Base-by-base conservation (phyloP, 2,329 filamentous ascomycete species). In the Ophidiomyces ophidiicola region DNA sequence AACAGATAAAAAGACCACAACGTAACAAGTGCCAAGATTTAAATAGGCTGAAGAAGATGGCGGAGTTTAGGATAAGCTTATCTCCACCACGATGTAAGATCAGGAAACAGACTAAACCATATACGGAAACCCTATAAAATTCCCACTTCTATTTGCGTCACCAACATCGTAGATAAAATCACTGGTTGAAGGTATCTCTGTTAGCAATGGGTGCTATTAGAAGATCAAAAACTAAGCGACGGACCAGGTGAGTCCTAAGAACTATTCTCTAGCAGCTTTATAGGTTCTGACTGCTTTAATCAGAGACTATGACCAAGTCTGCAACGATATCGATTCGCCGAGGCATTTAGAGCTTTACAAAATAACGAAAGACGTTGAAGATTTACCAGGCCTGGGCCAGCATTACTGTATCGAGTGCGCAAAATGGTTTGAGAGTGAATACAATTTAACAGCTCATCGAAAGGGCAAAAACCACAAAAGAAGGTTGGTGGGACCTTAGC, bases 381-480 rank as follows among this genome's bases (percentile, higher is more conserved):
- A 96, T 53, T 71, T 94, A 24, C 90, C 90, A 2, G 88, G 78
- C 0, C 69, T 94, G 34, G 90, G 90, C 18, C 71, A 76, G 51
- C 79, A 79, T 58, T 96, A 94, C 62, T 98, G 90, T 61, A 70
- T 81, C 11, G 82, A 94, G 62, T 98, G 90, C 61, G 81, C 90
- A 46, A 96, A 93, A 66, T 96, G 84, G 80, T 96, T 92, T 59
- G 88, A 96, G 60, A 81, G 78, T 35, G 82, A 90, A 49, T 61
- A 72, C 51, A 92, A 83, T 51, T 67, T 93, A 42, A 68, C 71
- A 24, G 70, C 74, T 19, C 90, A 98, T 63, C 70, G 70, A 42
- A 84, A 81, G 60, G 85, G 84, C 51, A 98, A 94, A 66, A 84
- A 83, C 48, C 90, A 98, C 64, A 94, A 87, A 73, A 76, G 86